Base-by-base conservation (phyloP, 768 basidiomycete species). In the Brasilioporus rufonigricans region DNA sequence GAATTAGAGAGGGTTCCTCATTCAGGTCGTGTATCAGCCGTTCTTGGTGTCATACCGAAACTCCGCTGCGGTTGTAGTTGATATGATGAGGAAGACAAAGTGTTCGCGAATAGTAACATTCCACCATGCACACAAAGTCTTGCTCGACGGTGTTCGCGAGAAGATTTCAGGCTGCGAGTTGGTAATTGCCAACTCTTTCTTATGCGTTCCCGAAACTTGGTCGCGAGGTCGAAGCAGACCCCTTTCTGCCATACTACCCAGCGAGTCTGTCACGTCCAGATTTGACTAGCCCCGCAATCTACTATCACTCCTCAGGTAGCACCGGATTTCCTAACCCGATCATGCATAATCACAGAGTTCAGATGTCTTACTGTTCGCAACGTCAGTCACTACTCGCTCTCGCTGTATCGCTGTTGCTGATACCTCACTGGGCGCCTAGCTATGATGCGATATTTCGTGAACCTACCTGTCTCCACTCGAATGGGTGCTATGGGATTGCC, bases 261-360 rank as follows among this genome's bases (percentile, higher is more conserved):
- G 19, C 49, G 52, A 52, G 6, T 3, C 0, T 32, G 0, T 31
- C n/a, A 5, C 55, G 50, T 5, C 61, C 60, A 13, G 44, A 58
- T 12, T 27, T 50, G 43, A 46, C 60, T 35, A 33, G 23, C 1
- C 48, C 56, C 2, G 50, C 48, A 1, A 45, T 62, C 11, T 66
- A 66, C 16, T 19, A 57, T 2, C 62, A 62, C 10, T 66, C 65
- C 3, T 66, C 58, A 0, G 65, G 79, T 12, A 80, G 77, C 35
- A 79, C 80, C 0, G 79, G 80, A 8, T 66, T 76, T 36, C 79
- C 80, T 0, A 79, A 77, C 53, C 58, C 75, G 2, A 74, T 81
- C 24, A 56, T 67, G 1, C 65, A 73, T 23, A 72, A 67, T 1
- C 66, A 73, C 48, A 61, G 57, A 26, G 58, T 59, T 6, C 50